phyloP scores from a whole-genome alignment of 345 rosid species.

The Eucalyptus erythrocorys region DNA sequence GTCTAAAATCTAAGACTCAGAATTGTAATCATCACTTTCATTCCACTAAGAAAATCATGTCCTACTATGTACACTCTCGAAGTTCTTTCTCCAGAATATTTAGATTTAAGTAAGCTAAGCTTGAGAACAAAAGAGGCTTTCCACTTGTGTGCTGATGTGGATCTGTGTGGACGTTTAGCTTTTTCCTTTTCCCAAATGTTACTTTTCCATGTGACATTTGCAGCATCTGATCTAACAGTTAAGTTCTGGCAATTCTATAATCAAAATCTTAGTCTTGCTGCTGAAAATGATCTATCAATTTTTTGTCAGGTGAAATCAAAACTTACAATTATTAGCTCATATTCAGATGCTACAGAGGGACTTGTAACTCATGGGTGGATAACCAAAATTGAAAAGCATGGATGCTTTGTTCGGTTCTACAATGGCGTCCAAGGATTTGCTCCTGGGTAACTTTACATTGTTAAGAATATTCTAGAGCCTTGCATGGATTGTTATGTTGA shows the following conservation, averaged over 20 bases:
- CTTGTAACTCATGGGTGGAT: constrained; percentile 94
- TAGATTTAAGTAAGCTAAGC: background rate
- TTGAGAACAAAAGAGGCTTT: background rate
- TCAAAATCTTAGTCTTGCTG: background rate
- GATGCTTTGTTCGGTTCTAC: constrained; percentile 91
- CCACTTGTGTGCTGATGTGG: background rate
- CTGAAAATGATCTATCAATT: background rate
- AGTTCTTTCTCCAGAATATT: background rate
- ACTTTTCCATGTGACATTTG: background rate
- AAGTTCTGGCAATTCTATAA: background rate
- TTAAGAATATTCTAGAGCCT: background rate
- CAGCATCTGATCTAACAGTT: background rate
- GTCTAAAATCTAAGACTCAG: background rate
- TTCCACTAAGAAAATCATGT: background rate
- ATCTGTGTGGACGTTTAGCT: background rate
- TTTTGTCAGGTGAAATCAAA: constrained; percentile 82
- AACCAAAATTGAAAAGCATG: constrained; percentile 86
- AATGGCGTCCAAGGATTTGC: constrained; percentile 98
- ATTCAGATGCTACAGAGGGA: constrained; percentile 77
- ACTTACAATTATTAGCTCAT: constrained; percentile 72
- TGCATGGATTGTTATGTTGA: background rate
- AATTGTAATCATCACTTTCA: background rate
- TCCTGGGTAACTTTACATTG: constrained; percentile 31
- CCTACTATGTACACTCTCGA: background rate
- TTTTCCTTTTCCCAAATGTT: background rate